Evolutionary conservation across 176 grass and related monocot species (phyloP).

Genomic region (Aechmea fasciata): DNA sequence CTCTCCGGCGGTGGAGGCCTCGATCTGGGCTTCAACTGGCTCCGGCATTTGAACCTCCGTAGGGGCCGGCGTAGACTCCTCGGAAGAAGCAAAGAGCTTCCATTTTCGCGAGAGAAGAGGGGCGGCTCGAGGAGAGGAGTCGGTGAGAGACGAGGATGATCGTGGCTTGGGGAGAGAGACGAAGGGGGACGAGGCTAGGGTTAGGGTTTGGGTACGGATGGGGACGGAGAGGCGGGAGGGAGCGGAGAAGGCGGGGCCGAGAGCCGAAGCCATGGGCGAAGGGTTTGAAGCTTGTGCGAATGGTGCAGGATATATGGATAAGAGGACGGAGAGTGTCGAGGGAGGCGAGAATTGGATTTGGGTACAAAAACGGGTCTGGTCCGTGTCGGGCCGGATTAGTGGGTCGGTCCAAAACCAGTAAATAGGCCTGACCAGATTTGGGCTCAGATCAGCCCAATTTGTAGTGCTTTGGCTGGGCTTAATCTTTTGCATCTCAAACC

Average conservation of each 20-base stretch:
- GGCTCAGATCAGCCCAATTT: no score
- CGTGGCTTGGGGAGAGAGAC: background rate
- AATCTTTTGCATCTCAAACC: no score
- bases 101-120: constrained; percentile 20
- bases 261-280: background rate
- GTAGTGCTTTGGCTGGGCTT: no score
- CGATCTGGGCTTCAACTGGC: constrained; percentile 58
- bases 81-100: constrained; percentile 24
- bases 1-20: constrained; percentile 24
- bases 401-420: background rate
- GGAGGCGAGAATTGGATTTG: background rate
- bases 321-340: background rate
- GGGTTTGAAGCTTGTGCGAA: background rate
- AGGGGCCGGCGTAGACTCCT: constrained; percentile 16
- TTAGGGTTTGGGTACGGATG: constrained; percentile 11
- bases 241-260: constrained; percentile 46
- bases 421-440: background rate
- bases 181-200: background rate
- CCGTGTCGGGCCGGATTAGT: background rate
- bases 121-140: constrained; percentile 8
- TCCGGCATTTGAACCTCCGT: constrained; percentile 32
- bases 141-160: background rate
- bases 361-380: background rate
- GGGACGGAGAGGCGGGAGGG: constrained; percentile 36
- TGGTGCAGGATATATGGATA: background rate